Percentiles rank a stretch among this genome's conserved stretches.
Evolutionary conservation across 2,329 filamentous ascomycete genomes (phyloP).

Genomic region (Fusarium sp.): DNA sequence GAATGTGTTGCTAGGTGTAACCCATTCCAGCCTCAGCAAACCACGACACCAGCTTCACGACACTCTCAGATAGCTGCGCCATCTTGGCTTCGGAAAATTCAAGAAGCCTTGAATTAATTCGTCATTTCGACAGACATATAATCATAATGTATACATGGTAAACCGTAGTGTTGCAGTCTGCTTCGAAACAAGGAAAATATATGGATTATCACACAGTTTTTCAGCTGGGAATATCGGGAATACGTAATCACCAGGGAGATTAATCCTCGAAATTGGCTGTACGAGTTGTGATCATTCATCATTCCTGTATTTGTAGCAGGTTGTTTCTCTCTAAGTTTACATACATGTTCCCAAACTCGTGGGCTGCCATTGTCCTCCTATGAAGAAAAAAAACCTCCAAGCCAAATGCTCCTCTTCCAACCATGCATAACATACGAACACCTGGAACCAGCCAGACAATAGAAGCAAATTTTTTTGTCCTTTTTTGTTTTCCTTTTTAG

Average conservation of each 20-base stretch:
- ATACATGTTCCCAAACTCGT: constrained; percentile 49
- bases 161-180: neutral
- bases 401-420: constrained; percentile 48
- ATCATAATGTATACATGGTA: neutral
- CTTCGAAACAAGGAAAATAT: neutral
- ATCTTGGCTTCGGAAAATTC: neutral
- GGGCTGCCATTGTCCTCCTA: constrained; percentile 46
- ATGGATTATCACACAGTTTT: neutral
- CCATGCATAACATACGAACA: constrained; percentile 46
- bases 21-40: constrained; percentile 48
- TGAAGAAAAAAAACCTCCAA: constrained; percentile 46
- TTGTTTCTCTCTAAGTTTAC: constrained; percentile 44
- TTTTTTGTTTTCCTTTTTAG: constrained; percentile 9
- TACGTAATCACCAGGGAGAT: constrained; percentile 20
- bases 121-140: neutral
- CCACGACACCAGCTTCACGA: constrained; percentile 13
- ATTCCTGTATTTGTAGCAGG: constrained; percentile 44
- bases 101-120: neutral
- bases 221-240: neutral
- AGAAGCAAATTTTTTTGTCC: constrained; percentile 34
- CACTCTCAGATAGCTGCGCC: constrained; percentile 14
- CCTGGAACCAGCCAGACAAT: constrained; percentile 50
- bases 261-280: constrained; percentile 26
- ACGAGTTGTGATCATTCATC: constrained; percentile 40
- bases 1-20: constrained; percentile 53